Evolutionary conservation across 2,329 filamentous ascomycete species (phyloP), one percentile per base, ranked within the genome.

Genomic region (Fusarium burgessii): DNA sequence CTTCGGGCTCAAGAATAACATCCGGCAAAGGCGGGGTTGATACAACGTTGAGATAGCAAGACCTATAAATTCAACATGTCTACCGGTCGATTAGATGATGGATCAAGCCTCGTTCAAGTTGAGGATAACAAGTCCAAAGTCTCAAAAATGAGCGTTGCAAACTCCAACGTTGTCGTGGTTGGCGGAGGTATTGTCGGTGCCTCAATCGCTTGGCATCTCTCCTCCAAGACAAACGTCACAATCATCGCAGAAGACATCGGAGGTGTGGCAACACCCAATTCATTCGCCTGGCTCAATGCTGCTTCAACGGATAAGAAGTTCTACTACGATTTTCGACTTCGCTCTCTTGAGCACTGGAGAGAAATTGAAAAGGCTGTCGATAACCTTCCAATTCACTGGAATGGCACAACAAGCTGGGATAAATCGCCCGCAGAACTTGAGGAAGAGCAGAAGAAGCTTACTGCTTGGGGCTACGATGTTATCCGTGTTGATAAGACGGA

Each of bases 171-270:
- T 32, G 33, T 67, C 20, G 46, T 68, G 2, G 23, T 68, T 6
- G 66, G 66, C 15, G 66, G 66, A 11, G 66, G 66, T 43, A 63
- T 68, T 17, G 66, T 68, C 4, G 66, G 66, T 10, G 63, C 66
- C 9, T 68, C 66, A 0, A 67, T 68, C 25, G 58, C 66, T 17
- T 68, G 63, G 66, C 63, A 68, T 42, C 40, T 68, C 17, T 49
- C 66, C 18, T 41, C 14, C 15, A 27, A 68, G 12, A 58, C 63
- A 4, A 49, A 57, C 13, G 58, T 68, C 17, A 67, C 63, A 6
- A 47, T 68, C 13, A 23, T 68, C 33, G 63, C 63, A 14, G 41
- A 68, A 50, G 66, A 67, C 13, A 43, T 68, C 32, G 66, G 66
- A 14, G 66, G 66, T 4, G 38, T 50, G 20, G 63, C 66, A 8